Evolutionary conservation across 2,329 filamentous ascomycete genomes (phyloP).

Genomic region (Fusarium marasasianum): DNA sequence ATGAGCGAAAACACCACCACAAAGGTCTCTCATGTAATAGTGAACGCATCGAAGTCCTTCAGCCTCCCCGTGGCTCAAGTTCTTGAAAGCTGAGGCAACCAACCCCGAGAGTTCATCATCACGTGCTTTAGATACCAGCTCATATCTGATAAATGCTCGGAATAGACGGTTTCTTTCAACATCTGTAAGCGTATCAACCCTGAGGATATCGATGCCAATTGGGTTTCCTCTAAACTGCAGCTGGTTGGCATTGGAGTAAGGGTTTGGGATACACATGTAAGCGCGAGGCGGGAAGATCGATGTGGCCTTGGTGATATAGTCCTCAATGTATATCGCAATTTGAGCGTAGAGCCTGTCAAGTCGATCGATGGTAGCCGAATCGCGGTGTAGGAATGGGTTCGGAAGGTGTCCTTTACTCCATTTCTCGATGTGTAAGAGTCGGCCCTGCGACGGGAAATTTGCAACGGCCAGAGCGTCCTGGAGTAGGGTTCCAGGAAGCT

Average conservation of each 20-base stretch:
- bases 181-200: not conserved
- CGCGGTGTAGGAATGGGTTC: not conserved
- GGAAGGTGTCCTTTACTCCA: not conserved
- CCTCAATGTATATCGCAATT: not conserved
- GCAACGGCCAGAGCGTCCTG: not conserved
- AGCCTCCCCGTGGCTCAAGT: rapidly evolving
- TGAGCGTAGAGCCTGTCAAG: not conserved
- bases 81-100: not conserved
- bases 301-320: not conserved
- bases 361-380: not conserved
- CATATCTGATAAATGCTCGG: not conserved
- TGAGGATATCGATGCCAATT: not conserved
- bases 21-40: not conserved
- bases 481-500: not conserved
- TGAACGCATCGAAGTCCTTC: not conserved
- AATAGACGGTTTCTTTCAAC: not conserved
- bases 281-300: not conserved
- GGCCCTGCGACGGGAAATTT: not conserved
- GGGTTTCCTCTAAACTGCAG: not conserved
- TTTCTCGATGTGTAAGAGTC: rapidly evolving
- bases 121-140: rapidly evolving
- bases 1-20: not conserved
- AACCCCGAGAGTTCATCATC: rapidly evolving
- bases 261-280: not conserved
- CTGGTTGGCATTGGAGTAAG: not conserved